Conservation (phyloP, 1,139 yeast species). For the Suhomyces wounanorum region DNA sequence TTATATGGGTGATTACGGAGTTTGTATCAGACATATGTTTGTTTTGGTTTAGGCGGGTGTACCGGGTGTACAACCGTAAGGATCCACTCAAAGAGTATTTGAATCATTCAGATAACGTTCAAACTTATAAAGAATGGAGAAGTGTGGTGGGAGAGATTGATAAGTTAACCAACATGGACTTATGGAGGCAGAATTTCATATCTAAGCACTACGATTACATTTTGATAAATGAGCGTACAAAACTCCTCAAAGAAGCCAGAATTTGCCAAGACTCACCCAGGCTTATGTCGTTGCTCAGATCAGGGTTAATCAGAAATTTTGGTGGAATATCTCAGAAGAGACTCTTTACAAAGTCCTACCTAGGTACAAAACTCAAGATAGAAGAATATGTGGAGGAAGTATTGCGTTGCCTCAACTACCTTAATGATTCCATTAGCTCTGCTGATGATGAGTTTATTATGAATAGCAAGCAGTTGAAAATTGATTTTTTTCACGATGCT, state of each 20-base stretch:
- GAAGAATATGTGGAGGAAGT: conserved; percentile 86
- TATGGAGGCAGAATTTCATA: conserved; percentile 86
- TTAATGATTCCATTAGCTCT: conserved; percentile 42
- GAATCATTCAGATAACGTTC: conserved; percentile 42
- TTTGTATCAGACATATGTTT: conserved; percentile 58
- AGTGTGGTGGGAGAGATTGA: conserved; percentile 62
- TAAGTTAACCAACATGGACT: conserved; percentile 64
- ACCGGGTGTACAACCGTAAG: conserved; percentile 38
- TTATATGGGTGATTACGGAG: conserved; percentile 62
- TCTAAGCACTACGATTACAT: conserved; percentile 83
- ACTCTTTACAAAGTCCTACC: conserved; percentile 75
- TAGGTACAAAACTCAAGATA: conserved; percentile 85
- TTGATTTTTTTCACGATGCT: conserved; percentile 88
- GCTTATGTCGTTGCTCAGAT: conserved; percentile 70
- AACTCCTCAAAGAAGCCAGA: conserved; percentile 64
- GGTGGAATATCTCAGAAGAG: conserved; percentile 87
- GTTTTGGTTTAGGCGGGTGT: conserved; percentile 57
- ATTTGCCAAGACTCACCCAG: conserved; percentile 55
- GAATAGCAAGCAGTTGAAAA: conserved; percentile 61
- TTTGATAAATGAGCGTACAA: conserved; percentile 73
- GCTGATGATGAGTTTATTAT: conserved; percentile 39
- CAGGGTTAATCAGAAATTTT: conserved; percentile 84
- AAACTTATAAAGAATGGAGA: conserved; percentile 63
- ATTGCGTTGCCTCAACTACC: conserved; percentile 62
- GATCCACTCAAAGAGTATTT: conserved; percentile 45